phyloP scores from a whole-genome alignment of 2,329 filamentous ascomycete genomes.

The Paramyrothecium sp. region DNA sequence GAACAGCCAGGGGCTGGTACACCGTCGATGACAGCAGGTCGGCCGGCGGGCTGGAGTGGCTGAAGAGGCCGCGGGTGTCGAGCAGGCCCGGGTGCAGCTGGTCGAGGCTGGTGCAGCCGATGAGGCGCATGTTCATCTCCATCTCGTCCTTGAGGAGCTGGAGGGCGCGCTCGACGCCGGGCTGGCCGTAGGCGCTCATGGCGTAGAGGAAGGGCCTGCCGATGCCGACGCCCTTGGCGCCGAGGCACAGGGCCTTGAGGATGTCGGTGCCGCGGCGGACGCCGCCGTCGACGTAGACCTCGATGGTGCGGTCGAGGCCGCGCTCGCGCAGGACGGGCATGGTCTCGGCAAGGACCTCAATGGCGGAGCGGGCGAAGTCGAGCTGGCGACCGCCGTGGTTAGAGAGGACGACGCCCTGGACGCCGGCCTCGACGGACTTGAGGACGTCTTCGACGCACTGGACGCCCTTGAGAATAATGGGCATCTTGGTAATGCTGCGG shows the following conservation, averaged over 20 bases:
- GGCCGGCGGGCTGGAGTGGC: slow-evolving; percentile 46
- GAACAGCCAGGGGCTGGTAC: slow-evolving; percentile 54
- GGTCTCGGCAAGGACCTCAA: slow-evolving; percentile 90
- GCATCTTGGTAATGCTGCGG: slow-evolving; percentile 84
- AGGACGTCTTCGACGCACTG: slow-evolving; percentile 95
- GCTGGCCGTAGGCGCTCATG: slow-evolving; percentile 87
- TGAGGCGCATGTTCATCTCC: slow-evolving; percentile 98
- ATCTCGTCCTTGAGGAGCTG: slow-evolving; percentile 92
- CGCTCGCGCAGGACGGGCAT: slow-evolving; percentile 80
- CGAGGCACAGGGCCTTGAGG: slow-evolving; percentile 90
- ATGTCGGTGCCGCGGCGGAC: slow-evolving; percentile 90
- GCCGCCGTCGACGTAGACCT: slow-evolving; percentile 90
- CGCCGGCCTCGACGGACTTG: slow-evolving; percentile 75
- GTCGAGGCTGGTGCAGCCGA: slow-evolving; percentile 72
- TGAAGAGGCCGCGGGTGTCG: slow-evolving; percentile 68
- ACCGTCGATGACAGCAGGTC: slow-evolving; percentile 48
- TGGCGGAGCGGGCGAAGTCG: slow-evolving; percentile 83
- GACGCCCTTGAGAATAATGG: slow-evolving; percentile 93
- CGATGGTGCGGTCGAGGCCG: slow-evolving; percentile 73
- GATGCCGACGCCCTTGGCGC: slow-evolving; percentile 89
- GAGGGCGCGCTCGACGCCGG: slow-evolving; percentile 90
- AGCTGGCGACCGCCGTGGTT: slow-evolving; percentile 96
- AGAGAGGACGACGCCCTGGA: slow-evolving; percentile 87
- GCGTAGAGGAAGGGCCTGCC: slow-evolving; percentile 93
- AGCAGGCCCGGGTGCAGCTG: slow-evolving; percentile 80